Conservation (phyloP, 2,329 filamentous ascomycete species). For the Stenocarpella maydis region DNA sequence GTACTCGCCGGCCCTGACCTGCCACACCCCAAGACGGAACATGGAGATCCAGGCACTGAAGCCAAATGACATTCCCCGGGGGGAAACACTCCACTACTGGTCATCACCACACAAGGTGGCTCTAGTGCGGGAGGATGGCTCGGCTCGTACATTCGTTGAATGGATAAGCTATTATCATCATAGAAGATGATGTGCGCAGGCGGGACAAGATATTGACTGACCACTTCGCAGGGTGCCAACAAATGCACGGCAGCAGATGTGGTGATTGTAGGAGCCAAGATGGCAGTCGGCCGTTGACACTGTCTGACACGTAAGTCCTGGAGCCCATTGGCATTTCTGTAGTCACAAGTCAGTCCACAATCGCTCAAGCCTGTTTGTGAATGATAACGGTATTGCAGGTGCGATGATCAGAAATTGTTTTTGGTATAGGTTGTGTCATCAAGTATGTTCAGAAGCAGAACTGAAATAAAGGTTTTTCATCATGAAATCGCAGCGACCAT, state of each 20-base stretch:
- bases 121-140: conserved; percentile 79
- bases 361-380: not conserved
- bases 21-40: conserved; percentile 64
- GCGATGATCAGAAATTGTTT: conserved; percentile 64
- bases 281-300: not conserved
- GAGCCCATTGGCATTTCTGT: not conserved
- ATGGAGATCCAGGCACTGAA: conserved; percentile 61
- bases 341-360: conserved; percentile 17
- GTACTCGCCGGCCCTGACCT: conserved; percentile 45
- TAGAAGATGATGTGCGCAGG: conserved; percentile 38
- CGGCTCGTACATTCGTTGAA: conserved; percentile 75
- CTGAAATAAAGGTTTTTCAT: conserved; percentile 73
- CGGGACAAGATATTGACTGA: conserved; percentile 29
- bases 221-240: conserved; percentile 6
- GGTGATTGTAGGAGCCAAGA: not conserved
- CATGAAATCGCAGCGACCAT: conserved; percentile 51
- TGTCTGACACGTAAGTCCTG: not conserved
- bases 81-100: conserved; percentile 76
- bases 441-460: conserved; percentile 78
- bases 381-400: not conserved
- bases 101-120: conserved; percentile 65
- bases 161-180: conserved; percentile 79
- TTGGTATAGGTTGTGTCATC: conserved; percentile 71
- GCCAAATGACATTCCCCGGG: conserved; percentile 62
- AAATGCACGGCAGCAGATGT: not conserved